Base-by-base conservation (phyloP, 2,329 filamentous ascomycete species). In the Aspergillus ruber region DNA sequence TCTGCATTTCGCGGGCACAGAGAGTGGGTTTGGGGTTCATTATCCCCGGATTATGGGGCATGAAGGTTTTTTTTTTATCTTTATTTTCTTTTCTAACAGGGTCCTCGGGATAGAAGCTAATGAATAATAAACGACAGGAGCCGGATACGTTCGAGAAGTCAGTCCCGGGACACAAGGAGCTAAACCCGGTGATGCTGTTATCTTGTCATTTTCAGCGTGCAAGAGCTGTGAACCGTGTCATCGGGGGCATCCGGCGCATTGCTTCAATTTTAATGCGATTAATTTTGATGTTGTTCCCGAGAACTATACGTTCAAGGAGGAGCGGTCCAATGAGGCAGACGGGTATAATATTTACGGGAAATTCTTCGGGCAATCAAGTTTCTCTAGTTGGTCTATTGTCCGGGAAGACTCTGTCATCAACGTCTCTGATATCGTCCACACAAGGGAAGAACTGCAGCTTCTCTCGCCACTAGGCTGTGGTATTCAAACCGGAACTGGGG, bases 21-120 rank as follows among this genome's bases (percentile, higher is more conserved):
- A 60, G 9, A 61, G 57, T 8, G 60, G 63, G 1, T 61, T 63
- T 2, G 64, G 69, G 2, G 62, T 70, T 2, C 67, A 67, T 32
- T 77, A 75, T 51, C 75, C 75, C 0, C 60, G 68, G 21, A 69
- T 80, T 1, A 61, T 79, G 13, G 78, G 78, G 2, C 78, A 81
- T 51, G 78, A 81, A 65, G 77, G 77, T 69, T 20, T 18, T 10
- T n/a, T 5, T 20, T 8, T 5, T 17, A 15, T 41, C 17, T 3
- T 15, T n/a, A n/a, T n/a, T n/a, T n/a, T n/a, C n/a, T 18, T 10
- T 17, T 43, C 20, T 36, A 10, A 6, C 17, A 12, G 18, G 10
- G 17, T 12, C 17, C 5, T 15, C 8, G 10, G 15, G 17, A 21
- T 15, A 12, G 2, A 39, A 17, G 18, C 17, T 21, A 47, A 4